Base-by-base conservation (phyloP, 129 eudicot genomes). In the Lonicera japonica region DNA sequence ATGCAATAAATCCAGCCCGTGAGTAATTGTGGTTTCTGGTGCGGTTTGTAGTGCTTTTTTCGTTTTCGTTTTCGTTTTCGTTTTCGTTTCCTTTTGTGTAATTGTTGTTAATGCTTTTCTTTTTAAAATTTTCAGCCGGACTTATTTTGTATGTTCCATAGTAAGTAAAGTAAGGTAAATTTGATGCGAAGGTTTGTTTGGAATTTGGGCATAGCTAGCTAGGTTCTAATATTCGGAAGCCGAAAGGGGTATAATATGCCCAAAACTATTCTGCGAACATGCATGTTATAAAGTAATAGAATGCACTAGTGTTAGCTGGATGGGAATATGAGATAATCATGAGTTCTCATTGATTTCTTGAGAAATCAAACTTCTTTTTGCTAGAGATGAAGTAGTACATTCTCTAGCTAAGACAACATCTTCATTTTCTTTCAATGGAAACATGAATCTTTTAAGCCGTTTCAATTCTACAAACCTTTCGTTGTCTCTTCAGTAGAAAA, bases 1-100 rank as follows among this genome's bases (percentile, higher is more conserved):
- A 53, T 40, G 11, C 34, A 70, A 64, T 63, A 62, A 70, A 29
- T 23, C 52, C 58, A 63, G 18, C 58, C 67, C 39, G 13, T 25
- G 25, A 51, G 10, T 39, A 61, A 21, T 70, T 23, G 18, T 54
- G 50, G 69, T 61, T 70, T 55, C 38, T 21, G 53, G 10, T 59
- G 41, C 7, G 25, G 59, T 61, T 69, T 18, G n/a, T 46, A 61
- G 36, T 29, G 40, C 40, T 22, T 3, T 52, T 19, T n/a, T n/a
- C n/a, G 56, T 23, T 5, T 54, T 8, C 25, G 1, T 54, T 0
- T 39, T 5, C 36, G 2, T 29, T n/a, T 66, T n/a, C n/a, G 56
- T 23, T 5, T 54, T 8, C 25, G 1, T 54, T 0, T 39, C 12
- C 36, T 29, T 29, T n/a, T 66, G 16, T 43, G 39, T 61, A 61